Base-by-base conservation (phyloP, 805 yeast species). In the Lachancea sp. region DNA sequence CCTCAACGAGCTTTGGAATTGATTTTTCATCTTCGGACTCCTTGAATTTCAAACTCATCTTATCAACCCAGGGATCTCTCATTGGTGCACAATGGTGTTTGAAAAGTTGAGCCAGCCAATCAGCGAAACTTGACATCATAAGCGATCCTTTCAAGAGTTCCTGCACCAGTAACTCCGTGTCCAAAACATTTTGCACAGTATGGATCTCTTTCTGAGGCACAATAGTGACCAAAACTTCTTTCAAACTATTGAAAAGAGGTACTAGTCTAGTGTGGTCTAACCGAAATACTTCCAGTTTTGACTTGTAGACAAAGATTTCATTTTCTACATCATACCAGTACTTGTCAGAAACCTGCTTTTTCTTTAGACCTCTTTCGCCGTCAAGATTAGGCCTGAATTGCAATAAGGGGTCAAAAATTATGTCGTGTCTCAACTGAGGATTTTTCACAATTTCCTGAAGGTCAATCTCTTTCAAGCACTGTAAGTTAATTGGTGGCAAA, bases 21-120 rank as follows among this genome's bases (percentile, higher is more conserved):
- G 76, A 68, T 42, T 65, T 62, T 24, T 68, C 69, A n/a, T 54
- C 49, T 45, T 68, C 69, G 12, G 69, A 69, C 37, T 58, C 56
- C 34, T 54, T 70, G 52, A 84, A 78, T 50, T 74, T 74, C 9
- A 58, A 52, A 35, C 76, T 75, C 92, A 89, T 85, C 52, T 81
- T 85, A 51, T 78, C 84, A 26, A 89, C 95, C 88, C 92, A 82
- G 29, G 76, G 65, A 61, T 86, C 96, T 58, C 97, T 75, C 94
- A 87, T 87, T 46, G 97, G 97, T 5, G 96, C 96, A 64, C 96
- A 88, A 59, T 86, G 96, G 38, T 80, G 77, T 63, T 88, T 86
- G 64, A 90, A 81, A 23, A 87, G 75, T 23, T 72, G 69, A 2
- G 86, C 77, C 30, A 89, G 70, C 90, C 94, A 84, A 42, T 70